Conservation (phyloP, 805 yeast genomes). For the Lipomyces japonicus region DNA sequence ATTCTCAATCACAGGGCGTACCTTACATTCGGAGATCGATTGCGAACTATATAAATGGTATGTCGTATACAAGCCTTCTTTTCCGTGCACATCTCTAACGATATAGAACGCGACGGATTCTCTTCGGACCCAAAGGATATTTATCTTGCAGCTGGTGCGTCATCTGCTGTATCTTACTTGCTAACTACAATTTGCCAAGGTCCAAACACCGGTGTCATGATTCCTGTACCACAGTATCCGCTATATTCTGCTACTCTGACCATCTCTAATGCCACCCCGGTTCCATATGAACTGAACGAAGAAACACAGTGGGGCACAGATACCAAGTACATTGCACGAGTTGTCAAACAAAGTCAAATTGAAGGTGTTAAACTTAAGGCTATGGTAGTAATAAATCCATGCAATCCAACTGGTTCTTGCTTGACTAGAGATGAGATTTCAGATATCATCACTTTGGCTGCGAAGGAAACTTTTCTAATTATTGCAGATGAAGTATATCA, state of each 20-base stretch:
- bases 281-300: constrained; percentile 86
- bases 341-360: constrained; percentile 47
- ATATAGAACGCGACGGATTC: constrained; percentile 67
- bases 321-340: constrained; percentile 55
- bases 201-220: constrained; percentile 66
- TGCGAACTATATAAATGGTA: constrained; percentile 61
- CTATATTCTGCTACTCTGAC: constrained; percentile 93
- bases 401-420: constrained; percentile 95
- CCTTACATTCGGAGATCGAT: constrained; percentile 66
- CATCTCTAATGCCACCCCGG: constrained; percentile 71
- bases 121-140: constrained; percentile 65
- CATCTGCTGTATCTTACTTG: constrained; percentile 82
- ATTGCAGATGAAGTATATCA: constrained; percentile 99
- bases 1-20: constrained; percentile 90
- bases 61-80: background rate
- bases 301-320: constrained; percentile 78
- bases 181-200: constrained; percentile 67
- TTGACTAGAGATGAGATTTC: constrained; percentile 62
- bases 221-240: constrained; percentile 98
- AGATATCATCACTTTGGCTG: constrained; percentile 72
- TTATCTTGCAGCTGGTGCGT: constrained; percentile 90
- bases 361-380: constrained; percentile 66
- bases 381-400: constrained; percentile 93
- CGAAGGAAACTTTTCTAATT: constrained; percentile 75
- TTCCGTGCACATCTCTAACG: background rate